Evolutionary conservation across 1,284 basidiomycete species (phyloP).

Genomic region (Marasmius sp.): DNA sequence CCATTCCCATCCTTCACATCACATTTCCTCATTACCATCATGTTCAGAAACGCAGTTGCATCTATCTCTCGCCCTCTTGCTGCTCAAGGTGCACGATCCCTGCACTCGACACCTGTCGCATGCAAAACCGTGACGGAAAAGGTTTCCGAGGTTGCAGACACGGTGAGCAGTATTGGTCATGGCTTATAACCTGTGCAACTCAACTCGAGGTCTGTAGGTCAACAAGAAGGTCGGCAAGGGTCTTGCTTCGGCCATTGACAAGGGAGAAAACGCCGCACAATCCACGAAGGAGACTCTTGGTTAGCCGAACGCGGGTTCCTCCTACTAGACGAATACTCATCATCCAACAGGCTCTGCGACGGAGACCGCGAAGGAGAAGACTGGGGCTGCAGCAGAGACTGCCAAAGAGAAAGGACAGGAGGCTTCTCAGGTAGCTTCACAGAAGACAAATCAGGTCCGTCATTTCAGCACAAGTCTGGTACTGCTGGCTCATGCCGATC

Average conservation of each 20-base stretch:
- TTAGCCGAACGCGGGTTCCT: conserved; percentile 22
- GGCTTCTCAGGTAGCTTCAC: conserved; percentile 32
- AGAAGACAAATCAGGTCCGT: conserved; percentile 43
- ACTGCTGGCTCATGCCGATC: not conserved
- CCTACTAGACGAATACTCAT: not conserved
- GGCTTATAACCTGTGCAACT: not conserved
- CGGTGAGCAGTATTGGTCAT: conserved; percentile 32
- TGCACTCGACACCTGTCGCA: conserved; percentile 49
- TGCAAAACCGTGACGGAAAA: conserved; percentile 60
- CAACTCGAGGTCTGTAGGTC: conserved; percentile 37
- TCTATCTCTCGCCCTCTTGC: conserved; percentile 19
- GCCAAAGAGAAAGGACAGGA: conserved; percentile 32
- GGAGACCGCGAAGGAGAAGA: conserved; percentile 33
- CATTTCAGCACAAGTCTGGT: not conserved
- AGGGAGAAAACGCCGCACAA: conserved; percentile 56
- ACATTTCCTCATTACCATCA: conserved; percentile 7
- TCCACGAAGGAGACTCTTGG: conserved; percentile 57
- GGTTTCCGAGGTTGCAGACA: conserved; percentile 58
- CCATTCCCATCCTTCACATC: too few species aligned
- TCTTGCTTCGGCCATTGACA: conserved; percentile 64
- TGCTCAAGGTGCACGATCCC: conserved; percentile 26
- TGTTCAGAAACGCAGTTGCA: conserved; percentile 23
- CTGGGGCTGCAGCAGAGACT: conserved; percentile 27
- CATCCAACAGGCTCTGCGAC: conserved; percentile 25
- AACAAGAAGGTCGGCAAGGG: conserved; percentile 61